Evolutionary conservation across 2,329 filamentous ascomycete species (phyloP).

Genomic region (Corynespora cassiicola): DNA sequence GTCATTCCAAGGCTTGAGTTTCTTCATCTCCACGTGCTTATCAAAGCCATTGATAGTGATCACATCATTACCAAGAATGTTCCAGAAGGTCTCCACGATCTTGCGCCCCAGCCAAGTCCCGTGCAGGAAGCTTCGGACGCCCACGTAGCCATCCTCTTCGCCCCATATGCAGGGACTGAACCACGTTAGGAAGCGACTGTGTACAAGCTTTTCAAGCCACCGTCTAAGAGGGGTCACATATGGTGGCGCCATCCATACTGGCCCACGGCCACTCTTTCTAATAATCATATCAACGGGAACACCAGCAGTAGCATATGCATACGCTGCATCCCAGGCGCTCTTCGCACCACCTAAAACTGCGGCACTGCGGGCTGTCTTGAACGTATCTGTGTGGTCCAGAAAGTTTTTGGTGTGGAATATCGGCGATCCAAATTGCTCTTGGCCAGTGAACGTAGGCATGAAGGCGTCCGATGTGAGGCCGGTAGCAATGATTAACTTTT

Average conservation of each 20-base stretch:
- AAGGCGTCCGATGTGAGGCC: constrained; percentile 65
- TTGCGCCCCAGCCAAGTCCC: constrained; percentile 60
- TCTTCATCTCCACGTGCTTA: constrained; percentile 35
- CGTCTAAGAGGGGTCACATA: no score
- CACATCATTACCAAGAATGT: no score
- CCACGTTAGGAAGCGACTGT: constrained; percentile 73
- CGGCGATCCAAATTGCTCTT: constrained; percentile 56
- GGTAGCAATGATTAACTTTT: constrained; percentile 65
- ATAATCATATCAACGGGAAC: constrained; percentile 63
- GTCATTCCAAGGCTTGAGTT: constrained; percentile 42
- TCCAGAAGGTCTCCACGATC: constrained; percentile 62
- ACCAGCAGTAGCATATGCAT: constrained; percentile 56
- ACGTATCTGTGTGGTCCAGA: constrained; percentile 38
- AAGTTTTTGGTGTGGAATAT: constrained; percentile 64
- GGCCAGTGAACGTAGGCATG: constrained; percentile 57
- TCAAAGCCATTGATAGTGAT: constrained; percentile 52
- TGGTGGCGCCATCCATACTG: constrained; percentile 61
- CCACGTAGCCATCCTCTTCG: constrained; percentile 63
- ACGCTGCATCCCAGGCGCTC: constrained; percentile 66
- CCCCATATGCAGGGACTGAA: constrained; percentile 76
- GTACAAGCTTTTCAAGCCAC: no score
- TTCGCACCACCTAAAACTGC: constrained; percentile 66
- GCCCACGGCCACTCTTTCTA: constrained; percentile 59
- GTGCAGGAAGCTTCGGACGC: constrained; percentile 61
- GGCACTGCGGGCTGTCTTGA: constrained; percentile 28